Percentiles rank a stretch among this genome's conserved stretches.
These are phyloP conservation scores for Colletotrichum salicis DNA, from an alignment of 2,329 filamentous ascomycete species.

Conservation along the genomic window DNA sequence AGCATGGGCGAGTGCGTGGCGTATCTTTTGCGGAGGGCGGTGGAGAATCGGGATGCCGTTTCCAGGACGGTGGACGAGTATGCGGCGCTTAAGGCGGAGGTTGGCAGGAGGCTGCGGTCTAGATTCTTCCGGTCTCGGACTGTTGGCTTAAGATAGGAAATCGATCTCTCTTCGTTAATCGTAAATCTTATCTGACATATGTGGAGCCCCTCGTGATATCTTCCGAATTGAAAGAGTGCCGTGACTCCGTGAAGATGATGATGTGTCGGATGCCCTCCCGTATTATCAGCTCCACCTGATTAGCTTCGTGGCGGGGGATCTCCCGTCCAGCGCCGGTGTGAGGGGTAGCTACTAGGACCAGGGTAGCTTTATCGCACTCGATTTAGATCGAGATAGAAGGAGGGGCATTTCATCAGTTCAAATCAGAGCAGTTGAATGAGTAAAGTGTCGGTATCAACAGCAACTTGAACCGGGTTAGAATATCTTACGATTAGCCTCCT, in stretches of 20 bases:
- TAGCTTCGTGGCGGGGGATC: slow-evolving; percentile 3
- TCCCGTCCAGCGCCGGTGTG: slow-evolving; percentile 13
- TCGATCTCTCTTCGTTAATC: slow-evolving; percentile 10
- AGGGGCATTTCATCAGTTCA: too few species aligned
- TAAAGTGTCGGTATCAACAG: too few species aligned
- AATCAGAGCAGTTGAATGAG: too few species aligned
- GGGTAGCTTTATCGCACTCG: not conserved
- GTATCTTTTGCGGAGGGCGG: slow-evolving; percentile 41
- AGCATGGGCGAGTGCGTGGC: slow-evolving; percentile 42
- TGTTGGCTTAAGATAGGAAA: slow-evolving; percentile 3
- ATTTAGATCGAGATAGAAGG: not conserved
- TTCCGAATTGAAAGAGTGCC: not conserved
- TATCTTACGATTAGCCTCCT: too few species aligned
- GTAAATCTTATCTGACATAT: slow-evolving; percentile 1
- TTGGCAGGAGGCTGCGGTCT: slow-evolving; percentile 43
- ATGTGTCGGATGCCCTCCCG: not conserved
- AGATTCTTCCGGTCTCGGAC: slow-evolving; percentile 7
- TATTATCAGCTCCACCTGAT: not conserved
- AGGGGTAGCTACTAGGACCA: slow-evolving; percentile 15
- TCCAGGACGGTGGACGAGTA: slow-evolving; percentile 45
- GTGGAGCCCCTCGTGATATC: not conserved
- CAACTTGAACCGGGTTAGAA: too few species aligned
- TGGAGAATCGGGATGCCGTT: slow-evolving; percentile 47
- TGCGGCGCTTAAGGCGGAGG: slow-evolving; percentile 43
- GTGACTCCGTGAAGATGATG: not conserved